Evolutionary conservation across 305 asterid genomes (phyloP), one percentile per base, ranked within the genome.

Genomic region (Solanum hybrid): DNA sequence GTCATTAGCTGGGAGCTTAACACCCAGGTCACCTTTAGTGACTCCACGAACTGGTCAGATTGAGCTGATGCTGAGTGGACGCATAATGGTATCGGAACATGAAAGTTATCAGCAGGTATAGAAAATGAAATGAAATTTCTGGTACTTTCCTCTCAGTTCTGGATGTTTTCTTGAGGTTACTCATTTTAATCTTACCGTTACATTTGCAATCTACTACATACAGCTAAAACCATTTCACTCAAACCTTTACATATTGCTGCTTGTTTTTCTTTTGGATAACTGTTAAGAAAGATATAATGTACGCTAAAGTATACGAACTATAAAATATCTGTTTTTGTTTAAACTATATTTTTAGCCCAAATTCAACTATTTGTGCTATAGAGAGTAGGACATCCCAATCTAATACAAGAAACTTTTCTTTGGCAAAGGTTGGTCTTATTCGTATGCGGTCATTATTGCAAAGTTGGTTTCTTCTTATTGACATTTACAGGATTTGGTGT

Each of bases 61-160:
- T 88, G 98, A 96, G 90, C 81, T 95, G 90, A 92, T 96, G 79
- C 92, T 96, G 89, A 93, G 94, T 91, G 99, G 97, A 84, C 93
- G 94, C 86, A 94, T 91, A 91, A 94, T 94, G 80, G 89, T 97
- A 88, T 95, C 95, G 86, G 99, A 95, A 91, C 92, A 92, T 88
- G 99, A 98, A 94, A 96, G 94, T 93, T 94, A 92, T 92, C 95
- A 95, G 91, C 99, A 98, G 99, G 99, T 96, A 93, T 56, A 64
- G 78, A 85, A 85, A 32, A 22, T 85, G 56, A 85, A 32, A 85
- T 73, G 76, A 85, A 60, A 32, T 60, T n/a, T 85, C 3, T 85
- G 88, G 51, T 60, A 60, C 77, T 60, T 29, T 56, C 34, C 16
- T 51, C 76, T 84, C n/a, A 51, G 42, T 84, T 84, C 42, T 85